phyloP scores from a whole-genome alignment of 192 early-diverging fungal species.

The Mortierella hygrophila region DNA sequence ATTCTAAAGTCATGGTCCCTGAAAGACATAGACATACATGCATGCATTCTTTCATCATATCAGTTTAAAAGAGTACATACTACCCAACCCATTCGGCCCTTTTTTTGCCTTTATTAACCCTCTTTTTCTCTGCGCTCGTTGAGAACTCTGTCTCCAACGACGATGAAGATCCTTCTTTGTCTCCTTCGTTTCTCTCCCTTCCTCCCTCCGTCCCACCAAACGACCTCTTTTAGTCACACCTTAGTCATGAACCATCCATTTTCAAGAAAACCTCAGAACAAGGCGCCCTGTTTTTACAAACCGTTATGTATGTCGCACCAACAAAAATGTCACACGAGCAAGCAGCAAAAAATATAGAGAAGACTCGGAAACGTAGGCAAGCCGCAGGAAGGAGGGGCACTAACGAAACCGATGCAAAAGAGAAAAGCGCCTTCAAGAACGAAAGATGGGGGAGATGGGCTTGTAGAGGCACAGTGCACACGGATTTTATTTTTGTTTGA shows the following conservation, averaged over 20 bases:
- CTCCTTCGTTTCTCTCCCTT: background rate
- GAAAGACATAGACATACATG: background rate
- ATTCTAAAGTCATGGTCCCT: background rate
- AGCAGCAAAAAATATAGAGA: background rate
- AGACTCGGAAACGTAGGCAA: background rate
- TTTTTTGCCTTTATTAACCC: background rate
- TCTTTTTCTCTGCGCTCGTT: background rate
- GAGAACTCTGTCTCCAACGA: background rate
- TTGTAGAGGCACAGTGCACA: too few relatives aligned
- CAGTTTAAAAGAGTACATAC: background rate
- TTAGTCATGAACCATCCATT: too few relatives aligned
- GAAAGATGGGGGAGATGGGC: too few relatives aligned
- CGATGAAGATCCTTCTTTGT: background rate
- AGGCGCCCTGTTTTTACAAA: background rate
- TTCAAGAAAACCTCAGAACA: background rate
- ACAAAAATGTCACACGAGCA: constrained; percentile 5
- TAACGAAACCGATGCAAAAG: background rate
- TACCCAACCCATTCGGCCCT: too few relatives aligned
- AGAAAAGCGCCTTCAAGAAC: background rate
- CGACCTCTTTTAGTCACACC: background rate
- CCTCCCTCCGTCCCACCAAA: background rate
- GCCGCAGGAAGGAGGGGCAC: background rate
- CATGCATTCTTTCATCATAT: too few relatives aligned
- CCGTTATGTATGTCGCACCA: background rate
- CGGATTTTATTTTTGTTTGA: too few relatives aligned